These are phyloP conservation scores for Phytophthora sp. DNA, from an alignment of 352 stramenopile genomes.

Conservation along the genomic window DNA sequence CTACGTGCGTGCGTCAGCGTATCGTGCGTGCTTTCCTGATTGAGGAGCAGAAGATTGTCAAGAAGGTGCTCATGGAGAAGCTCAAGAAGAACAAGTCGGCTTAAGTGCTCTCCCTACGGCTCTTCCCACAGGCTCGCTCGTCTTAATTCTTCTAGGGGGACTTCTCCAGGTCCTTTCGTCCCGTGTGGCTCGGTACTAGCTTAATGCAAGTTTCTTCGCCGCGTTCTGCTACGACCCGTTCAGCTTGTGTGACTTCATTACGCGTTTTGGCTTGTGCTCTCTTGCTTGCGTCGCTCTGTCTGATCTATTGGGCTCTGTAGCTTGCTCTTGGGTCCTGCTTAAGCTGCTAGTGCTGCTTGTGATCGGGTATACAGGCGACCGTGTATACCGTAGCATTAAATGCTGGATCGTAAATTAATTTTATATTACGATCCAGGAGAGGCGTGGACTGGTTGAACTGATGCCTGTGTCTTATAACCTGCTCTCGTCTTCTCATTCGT, in stretches of 20 bases:
- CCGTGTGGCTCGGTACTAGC: constrained; percentile 41
- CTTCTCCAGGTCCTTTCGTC: constrained; percentile 38
- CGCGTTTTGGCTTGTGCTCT: neutral
- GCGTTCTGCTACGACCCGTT: constrained; percentile 34
- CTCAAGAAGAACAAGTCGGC: constrained; percentile 83
- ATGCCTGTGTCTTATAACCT: constrained; percentile 1
- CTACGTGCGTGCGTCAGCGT: constrained; percentile 93
- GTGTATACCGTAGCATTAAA: too few relatives aligned
- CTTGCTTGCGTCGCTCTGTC: neutral
- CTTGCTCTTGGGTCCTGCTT: neutral
- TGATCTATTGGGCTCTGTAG: neutral
- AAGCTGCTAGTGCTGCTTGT: too few relatives aligned
- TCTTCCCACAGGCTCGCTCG: neutral
- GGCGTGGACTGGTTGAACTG: too few relatives aligned
- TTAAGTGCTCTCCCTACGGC: constrained; percentile 41
- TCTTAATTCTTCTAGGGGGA: constrained; percentile 11
- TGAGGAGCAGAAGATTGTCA: constrained; percentile 99
- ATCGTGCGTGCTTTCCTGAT: constrained; percentile 99
- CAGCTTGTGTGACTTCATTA: constrained; percentile 8
- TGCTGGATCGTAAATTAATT: too few relatives aligned
- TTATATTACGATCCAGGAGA: too few relatives aligned
- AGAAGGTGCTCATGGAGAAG: constrained; percentile 98
- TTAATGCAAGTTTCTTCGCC: constrained; percentile 48
- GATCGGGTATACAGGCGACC: too few relatives aligned
- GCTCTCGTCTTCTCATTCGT: neutral